Evolutionary conservation across 768 basidiomycete species (phyloP), one percentile per base, ranked within the genome.

Genomic region (Dendrothele bispora): DNA sequence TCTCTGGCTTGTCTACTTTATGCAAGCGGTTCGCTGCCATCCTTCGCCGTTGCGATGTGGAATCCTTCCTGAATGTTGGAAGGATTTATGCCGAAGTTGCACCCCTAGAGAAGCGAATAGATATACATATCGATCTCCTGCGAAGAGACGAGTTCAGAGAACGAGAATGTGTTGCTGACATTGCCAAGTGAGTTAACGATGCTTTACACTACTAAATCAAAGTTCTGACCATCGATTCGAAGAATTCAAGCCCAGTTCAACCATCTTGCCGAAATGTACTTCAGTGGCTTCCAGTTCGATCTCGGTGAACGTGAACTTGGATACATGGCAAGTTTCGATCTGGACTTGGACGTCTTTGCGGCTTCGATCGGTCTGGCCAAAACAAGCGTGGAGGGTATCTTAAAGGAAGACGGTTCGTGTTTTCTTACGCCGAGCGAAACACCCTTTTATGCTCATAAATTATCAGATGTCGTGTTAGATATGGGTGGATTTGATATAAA

Each of bases 171-270:
- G 91, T 91, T 17, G 85, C 78, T 56, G 97, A 98, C 61, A 74
- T 98, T 35, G 74, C 79, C 55, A 94, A 88, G 95, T 95, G 59
- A 48, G 86, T 71, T n/a, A n/a, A n/a, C n/a, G n/a, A n/a, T n/a
- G n/a, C n/a, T n/a, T n/a, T n/a, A n/a, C n/a, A n/a, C n/a, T n/a
- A n/a, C n/a, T n/a, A n/a, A n/a, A n/a, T n/a, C 41, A 28, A 12
- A n/a, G 22, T 36, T 12, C 40, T 44, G 15, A 32, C 29, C 46
- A 3, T 35, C 8, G 36, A 14, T 32, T 18, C 25, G 10, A 56
- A 97, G 94, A 70, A 84, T 98, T 65, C 84, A 94, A 55, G 85
- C 89, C 0, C 93, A 97, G 62, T 93, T 95, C 55, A 91, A 95
- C 47, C 95, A 98, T 62, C 77, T 98, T 3, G 83, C 88, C 1